phyloP scores from a whole-genome alignment of 805 yeast species.

The Myxozyma geophila region DNA sequence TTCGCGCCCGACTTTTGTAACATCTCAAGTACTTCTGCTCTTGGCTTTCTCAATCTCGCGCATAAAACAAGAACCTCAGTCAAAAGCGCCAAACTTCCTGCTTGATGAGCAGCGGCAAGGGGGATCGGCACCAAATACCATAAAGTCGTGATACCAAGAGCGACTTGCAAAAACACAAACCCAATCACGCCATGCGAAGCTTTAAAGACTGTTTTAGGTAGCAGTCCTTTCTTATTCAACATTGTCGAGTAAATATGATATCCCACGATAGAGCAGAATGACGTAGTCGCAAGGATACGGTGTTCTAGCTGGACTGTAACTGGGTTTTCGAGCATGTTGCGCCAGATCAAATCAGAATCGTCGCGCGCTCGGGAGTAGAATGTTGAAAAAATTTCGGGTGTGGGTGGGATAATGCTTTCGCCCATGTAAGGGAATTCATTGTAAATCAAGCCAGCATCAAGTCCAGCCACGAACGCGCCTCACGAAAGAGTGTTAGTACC shows the following conservation, averaged over 20 bases:
- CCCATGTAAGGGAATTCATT: constrained; percentile 98
- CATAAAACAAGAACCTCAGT: constrained; percentile 74
- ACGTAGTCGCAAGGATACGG: constrained; percentile 78
- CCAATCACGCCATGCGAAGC: constrained; percentile 77
- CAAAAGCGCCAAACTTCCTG: constrained; percentile 88
- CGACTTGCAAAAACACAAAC: constrained; percentile 77
- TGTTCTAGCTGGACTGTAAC: constrained; percentile 93
- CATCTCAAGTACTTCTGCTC: constrained; percentile 10
- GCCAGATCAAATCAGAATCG: constrained; percentile 80
- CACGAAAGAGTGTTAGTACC: constrained; percentile 54
- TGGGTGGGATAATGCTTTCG: constrained; percentile 66
- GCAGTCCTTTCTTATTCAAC: constrained; percentile 40
- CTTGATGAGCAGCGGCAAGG: constrained; percentile 94
- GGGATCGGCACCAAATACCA: constrained; percentile 89
- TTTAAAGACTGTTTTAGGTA: constrained; percentile 62
- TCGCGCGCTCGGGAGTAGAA: constrained; percentile 70
- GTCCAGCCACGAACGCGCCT: constrained; percentile 97
- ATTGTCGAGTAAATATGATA: constrained; percentile 56
- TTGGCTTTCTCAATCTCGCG: constrained; percentile 50
- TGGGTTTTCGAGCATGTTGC: constrained; percentile 93
- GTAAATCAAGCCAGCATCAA: constrained; percentile 96
- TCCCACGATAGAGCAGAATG: constrained; percentile 59
- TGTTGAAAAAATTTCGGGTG: constrained; percentile 76
- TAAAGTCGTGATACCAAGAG: constrained; percentile 84
- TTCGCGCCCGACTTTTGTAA: background rate